Percentiles rank a stretch among this genome's conserved stretches.
Evolutionary conservation across 2,329 filamentous ascomycete species (phyloP).

Genomic region (Alternaria novae-zelandiae): DNA sequence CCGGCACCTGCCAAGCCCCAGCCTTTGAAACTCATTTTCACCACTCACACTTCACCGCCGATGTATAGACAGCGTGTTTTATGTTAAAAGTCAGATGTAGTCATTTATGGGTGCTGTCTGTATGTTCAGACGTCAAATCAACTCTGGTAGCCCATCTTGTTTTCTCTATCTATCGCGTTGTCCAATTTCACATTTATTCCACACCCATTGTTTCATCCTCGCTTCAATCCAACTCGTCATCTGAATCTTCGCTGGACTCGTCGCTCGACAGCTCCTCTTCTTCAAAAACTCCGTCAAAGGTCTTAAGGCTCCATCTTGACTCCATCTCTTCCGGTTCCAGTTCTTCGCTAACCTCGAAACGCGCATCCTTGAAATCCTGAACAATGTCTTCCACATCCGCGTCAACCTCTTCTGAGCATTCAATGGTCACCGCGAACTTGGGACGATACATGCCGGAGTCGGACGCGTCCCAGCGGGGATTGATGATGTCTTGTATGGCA

Average conservation of each 20-base stretch:
- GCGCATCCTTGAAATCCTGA: background rate
- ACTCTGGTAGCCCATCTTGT: background rate
- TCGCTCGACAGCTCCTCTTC: background rate
- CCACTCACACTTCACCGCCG: background rate
- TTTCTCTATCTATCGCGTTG: background rate
- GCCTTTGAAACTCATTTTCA: background rate
- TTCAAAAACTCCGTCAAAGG: background rate
- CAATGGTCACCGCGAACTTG: background rate
- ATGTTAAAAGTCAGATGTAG: background rate
- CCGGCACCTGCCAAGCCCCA: background rate
- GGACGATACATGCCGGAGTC: background rate
- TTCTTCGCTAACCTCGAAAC: background rate
- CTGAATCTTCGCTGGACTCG: background rate
- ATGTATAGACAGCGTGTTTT: background rate
- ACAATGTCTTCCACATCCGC: background rate
- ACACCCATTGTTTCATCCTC: background rate
- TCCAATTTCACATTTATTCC: background rate
- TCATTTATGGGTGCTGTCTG: background rate
- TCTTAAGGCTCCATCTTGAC: background rate
- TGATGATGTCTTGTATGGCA: background rate
- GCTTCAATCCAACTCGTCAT: background rate
- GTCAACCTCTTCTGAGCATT: background rate
- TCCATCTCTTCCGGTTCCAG: background rate
- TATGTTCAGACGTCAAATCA: background rate
- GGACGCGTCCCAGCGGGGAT: background rate